Evolutionary conservation across 192 early-diverging fungal species (phyloP), one percentile per base, ranked within the genome.

Genomic region (Oehlia diaphana): DNA sequence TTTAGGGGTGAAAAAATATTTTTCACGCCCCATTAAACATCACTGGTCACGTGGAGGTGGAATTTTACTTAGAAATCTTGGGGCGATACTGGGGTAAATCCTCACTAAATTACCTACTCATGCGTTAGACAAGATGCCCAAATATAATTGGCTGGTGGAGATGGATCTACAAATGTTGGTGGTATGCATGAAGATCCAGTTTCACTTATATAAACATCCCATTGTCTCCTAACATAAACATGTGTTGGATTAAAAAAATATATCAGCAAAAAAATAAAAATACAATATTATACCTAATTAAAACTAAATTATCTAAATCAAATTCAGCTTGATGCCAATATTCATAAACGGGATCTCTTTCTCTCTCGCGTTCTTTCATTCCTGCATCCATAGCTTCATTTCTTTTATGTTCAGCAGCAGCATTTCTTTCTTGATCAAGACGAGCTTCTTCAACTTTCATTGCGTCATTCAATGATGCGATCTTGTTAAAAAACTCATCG

Each of bases 71-170:
- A n/a, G n/a, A n/a, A n/a, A n/a, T n/a, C n/a, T n/a, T n/a, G n/a
- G n/a, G n/a, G n/a, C n/a, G n/a, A n/a, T n/a, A n/a, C n/a, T n/a
- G n/a, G n/a, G n/a, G n/a, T n/a, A n/a, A n/a, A n/a, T n/a, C 39
- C 39, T 35, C 37, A 39, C 37, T 2, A 39, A 39, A 39, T 39
- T 39, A 9, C 5, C 44, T 47, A 47, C 2, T 47, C 67, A 21
- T 79, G 77, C 23, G 31, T 53, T 49, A 84, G 58, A 62, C 74
- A 78, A 19, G 81, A 83, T 19, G 81, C 83, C 81, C 83, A 84
- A 9, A 84, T 77, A 53, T 68, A 82, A 79, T 78, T 85, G 8
- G 84, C 81, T 35, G 84, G 84, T 21, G 82, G 80, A 21, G 74
- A 78, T n/a, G 82, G 79, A 53, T 33, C 37, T 23, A 85, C 79